phyloP scores from a whole-genome alignment of 345 rosid species.

The Trapa incisa region DNA sequence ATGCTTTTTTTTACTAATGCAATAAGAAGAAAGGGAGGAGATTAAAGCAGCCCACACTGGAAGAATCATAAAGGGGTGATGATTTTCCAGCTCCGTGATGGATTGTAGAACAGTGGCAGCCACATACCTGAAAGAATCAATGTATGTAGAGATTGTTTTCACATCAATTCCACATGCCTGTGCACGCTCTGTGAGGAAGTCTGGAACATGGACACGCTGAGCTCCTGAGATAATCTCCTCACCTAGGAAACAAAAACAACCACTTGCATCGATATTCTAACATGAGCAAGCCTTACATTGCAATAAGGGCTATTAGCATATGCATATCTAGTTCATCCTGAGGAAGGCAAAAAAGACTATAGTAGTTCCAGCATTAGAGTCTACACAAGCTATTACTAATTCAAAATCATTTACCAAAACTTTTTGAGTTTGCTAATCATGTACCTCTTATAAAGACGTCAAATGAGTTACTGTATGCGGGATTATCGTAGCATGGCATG shows the following conservation, averaged over 20 bases:
- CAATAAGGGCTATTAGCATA: background rate
- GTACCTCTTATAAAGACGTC: constrained; percentile 92
- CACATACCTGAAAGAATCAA: constrained; percentile 80
- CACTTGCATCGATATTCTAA: background rate
- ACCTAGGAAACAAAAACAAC: constrained; percentile 27
- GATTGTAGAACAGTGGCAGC: background rate
- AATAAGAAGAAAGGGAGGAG: background rate
- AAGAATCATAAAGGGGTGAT: background rate
- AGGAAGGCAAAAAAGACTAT: background rate
- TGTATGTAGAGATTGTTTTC: constrained; percentile 55
- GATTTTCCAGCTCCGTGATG: background rate
- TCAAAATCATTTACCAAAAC: background rate
- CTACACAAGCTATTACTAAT: background rate
- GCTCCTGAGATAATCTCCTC: constrained; percentile 97
- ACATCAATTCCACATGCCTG: constrained; percentile 58
- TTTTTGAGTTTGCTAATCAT: background rate
- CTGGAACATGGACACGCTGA: constrained; percentile 82
- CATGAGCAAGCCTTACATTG: too few species aligned
- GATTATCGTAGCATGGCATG: constrained; percentile 72
- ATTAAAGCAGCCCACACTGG: background rate
- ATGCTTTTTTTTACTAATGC: background rate
- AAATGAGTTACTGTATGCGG: constrained; percentile 74
- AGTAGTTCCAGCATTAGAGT: background rate
- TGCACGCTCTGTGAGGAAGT: constrained; percentile 62
- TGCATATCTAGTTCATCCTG: background rate